Base-by-base conservation (phyloP, 768 basidiomycete genomes). In the Tylopilus balloui region DNA sequence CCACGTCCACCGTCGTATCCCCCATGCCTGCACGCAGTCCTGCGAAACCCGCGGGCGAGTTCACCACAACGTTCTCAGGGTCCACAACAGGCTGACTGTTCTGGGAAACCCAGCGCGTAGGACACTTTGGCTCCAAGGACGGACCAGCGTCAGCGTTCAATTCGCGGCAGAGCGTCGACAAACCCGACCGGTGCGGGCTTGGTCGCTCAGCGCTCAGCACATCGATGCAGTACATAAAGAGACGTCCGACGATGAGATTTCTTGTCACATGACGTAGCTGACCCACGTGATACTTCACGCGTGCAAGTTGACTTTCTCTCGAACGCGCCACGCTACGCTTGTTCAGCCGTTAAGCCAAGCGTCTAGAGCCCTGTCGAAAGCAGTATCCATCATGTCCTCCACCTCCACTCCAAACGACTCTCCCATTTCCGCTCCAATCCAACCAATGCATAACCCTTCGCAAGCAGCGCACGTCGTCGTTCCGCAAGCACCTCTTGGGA, bases 391-490 rank as follows among this genome's bases (percentile, higher is more conserved):
- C 70, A 86, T 86, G 68, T 74, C 82, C 44, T 52, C 72, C 31
- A 72, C 76, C 15, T 57, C 78, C 28, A 80, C 84, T 20, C 81
- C 85, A 52, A 80, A 72, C 51, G 83, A 85, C 55, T 87, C 87
- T 35, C 86, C 88, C 45, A 65, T 67, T 40, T 69, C 70, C 19
- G 71, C 78, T 6, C 78, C 79, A 47, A 81, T 93, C 51, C 83
- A 88, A 63, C 88, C 92, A 20, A 78, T 94, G 57, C 92, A 95
- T 70, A 86, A 91, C 64, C 90, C 91, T 14, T 76, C 78, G 2
- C 84, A 87, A 59, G 86, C 88, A 34, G 90, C 90, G 2, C 79
- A 83, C 51, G 72, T 92, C 55, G 81, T 84, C 37, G 76, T 86
- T 13, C 88, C 90, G 1, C 84, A 90, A 61, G 88, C 86, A 24